Conservation (phyloP, 2,329 filamentous ascomycete genomes). For the Talaromyces sp. region DNA sequence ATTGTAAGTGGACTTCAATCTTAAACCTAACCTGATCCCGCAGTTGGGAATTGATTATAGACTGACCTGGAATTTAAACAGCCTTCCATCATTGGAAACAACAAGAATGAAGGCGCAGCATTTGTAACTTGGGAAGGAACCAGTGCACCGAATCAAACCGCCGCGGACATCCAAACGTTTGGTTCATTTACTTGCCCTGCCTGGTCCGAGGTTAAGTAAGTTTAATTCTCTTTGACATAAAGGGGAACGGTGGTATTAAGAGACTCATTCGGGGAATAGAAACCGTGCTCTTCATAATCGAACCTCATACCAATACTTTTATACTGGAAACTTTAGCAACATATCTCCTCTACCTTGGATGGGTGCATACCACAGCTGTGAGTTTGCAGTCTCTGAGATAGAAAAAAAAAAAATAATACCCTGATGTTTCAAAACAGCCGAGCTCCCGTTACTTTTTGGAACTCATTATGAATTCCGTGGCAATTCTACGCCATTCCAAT, state of each 20-base stretch:
- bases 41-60: no score
- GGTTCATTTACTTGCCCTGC: constrained; percentile 16
- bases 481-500: constrained; percentile 11
- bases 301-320: constrained; percentile 36
- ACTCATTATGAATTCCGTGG: constrained; percentile 24
- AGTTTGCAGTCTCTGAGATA: neutral
- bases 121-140: neutral
- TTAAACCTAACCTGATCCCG: no score
- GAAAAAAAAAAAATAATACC: neutral
- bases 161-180: neutral
- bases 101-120: constrained; percentile 14
- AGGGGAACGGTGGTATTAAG: neutral
- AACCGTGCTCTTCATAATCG: constrained; percentile 23
- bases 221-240: neutral
- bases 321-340: constrained; percentile 38
- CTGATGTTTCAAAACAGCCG: constrained; percentile 14
- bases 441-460: constrained; percentile 37
- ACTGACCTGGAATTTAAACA: constrained; percentile 1
- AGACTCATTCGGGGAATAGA: neutral
- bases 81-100: constrained; percentile 15
- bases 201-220: constrained; percentile 20
- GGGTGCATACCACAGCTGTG: constrained; percentile 36
- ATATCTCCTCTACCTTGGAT: constrained; percentile 35
- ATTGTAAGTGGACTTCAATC: neutral
- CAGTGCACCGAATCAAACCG: neutral